Percentiles rank a stretch among this genome's conserved stretches.
Evolutionary conservation across 2,329 filamentous ascomycete genomes (phyloP).

Genomic region (Neurospora sp.): DNA sequence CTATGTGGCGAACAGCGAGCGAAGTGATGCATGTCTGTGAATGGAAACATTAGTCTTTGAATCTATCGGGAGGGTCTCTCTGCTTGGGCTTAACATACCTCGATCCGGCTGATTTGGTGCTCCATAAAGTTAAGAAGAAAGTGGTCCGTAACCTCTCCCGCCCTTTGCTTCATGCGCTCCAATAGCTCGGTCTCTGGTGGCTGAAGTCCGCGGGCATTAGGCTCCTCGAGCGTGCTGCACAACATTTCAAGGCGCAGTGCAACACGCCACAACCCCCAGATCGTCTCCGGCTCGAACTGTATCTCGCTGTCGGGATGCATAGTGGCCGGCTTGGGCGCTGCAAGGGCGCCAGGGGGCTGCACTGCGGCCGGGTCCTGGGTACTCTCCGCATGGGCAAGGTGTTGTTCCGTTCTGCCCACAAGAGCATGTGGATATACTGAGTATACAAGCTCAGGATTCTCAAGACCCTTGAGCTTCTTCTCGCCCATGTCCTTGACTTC

Average conservation of each 20-base stretch:
- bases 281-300: conserved; percentile 67
- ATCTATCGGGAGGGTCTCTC: neutral
- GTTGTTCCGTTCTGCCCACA: conserved; percentile 66
- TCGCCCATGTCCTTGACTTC: conserved; percentile 92
- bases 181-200: conserved; percentile 76
- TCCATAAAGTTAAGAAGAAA: conserved; percentile 86
- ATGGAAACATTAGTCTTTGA: neutral
- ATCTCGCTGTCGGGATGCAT: conserved; percentile 58
- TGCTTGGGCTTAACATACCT: conserved; percentile 49
- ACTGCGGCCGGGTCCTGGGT: conserved; percentile 9
- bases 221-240: conserved; percentile 76
- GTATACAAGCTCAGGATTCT: conserved; percentile 94
- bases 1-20: conserved; percentile 68
- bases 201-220: conserved; percentile 53
- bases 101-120: conserved; percentile 90
- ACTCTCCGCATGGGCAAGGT: conserved; percentile 39
- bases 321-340: conserved; percentile 47
- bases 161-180: conserved; percentile 55
- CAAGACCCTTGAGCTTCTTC: conserved; percentile 88
- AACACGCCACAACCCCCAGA: conserved; percentile 86
- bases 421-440: conserved; percentile 89
- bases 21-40: conserved; percentile 70
- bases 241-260: conserved; percentile 87
- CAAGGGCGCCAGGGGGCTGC: conserved; percentile 27
- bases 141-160: conserved; percentile 78